These are phyloP conservation scores for Porcisia hertigi DNA, from an alignment of 208 protist species.

Conservation along the genomic window DNA sequence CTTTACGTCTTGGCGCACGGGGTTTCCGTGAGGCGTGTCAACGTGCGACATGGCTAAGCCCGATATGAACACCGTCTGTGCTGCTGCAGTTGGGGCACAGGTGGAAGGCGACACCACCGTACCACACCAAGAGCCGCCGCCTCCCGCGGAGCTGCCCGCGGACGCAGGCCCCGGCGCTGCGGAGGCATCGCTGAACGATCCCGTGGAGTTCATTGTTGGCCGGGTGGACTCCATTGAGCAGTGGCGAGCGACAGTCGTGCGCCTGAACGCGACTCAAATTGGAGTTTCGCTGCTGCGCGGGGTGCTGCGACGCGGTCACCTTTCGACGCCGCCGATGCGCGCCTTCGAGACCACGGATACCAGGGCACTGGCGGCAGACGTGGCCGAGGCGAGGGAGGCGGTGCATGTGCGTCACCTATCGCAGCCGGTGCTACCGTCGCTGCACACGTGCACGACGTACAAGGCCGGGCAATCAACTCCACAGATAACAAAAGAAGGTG, in stretches of 20 bases:
- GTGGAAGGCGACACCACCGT: not conserved
- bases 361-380: not conserved
- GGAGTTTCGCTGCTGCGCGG: conserved; percentile 36
- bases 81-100: not conserved
- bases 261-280: conserved; percentile 37
- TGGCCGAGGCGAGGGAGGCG: not conserved
- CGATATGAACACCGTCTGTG: not conserved
- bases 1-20: not conserved
- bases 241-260: conserved; percentile 13
- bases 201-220: conserved; percentile 2
- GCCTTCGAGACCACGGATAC: conserved; percentile 9
- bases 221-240: conserved; percentile 22
- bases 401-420: not conserved
- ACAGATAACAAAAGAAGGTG: not conserved
- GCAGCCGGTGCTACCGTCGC: not conserved
- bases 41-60: not conserved
- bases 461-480: not conserved
- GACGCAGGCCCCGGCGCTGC: not conserved
- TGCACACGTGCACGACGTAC: not conserved
- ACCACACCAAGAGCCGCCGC: not conserved
- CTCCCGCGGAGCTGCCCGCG: not conserved
- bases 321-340: conserved; percentile 2
- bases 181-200: conserved; percentile 9
- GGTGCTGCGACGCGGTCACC: conserved; percentile 23
- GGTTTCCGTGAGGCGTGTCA: too few species aligned